A percentile compares a stretch with the other conserved stretches of the same genome.
These are phyloP conservation scores for Umbilicus rupestris DNA, from an alignment of 164 flowering plant genomes.

Conservation along the genomic window DNA sequence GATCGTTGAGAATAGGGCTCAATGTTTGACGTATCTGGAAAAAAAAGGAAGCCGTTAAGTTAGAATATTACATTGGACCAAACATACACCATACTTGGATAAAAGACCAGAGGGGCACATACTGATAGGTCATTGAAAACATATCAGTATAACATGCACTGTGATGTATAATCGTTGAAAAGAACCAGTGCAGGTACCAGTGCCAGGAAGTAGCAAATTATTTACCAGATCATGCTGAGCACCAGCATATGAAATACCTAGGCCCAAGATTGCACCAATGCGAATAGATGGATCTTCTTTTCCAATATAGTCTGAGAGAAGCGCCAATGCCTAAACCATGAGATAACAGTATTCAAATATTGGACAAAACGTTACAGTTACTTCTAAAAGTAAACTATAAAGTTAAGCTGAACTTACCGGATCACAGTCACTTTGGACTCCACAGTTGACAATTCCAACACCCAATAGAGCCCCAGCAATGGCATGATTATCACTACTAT, in stretches of 20 bases:
- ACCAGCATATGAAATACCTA: conserved; percentile 93
- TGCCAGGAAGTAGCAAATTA: not conserved
- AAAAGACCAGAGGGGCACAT: not conserved
- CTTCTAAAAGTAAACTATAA: not conserved
- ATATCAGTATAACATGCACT: not conserved
- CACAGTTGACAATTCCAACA: conserved; percentile 86
- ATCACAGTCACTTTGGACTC: conserved; percentile 81
- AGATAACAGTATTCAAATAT: not conserved
- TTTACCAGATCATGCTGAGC: conserved; percentile 73
- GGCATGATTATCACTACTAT: conserved; percentile 75
- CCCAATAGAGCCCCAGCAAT: conserved; percentile 87
- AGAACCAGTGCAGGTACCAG: not conserved
- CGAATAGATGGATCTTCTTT: conserved; percentile 78
- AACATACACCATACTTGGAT: not conserved
- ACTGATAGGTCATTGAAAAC: not conserved
- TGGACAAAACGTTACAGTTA: not conserved
- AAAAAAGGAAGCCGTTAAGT: not conserved
- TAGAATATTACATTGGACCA: not conserved
- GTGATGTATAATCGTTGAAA: not conserved
- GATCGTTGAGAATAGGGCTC: conserved; percentile 60
- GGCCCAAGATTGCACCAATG: conserved; percentile 95
- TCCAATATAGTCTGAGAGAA: conserved; percentile 55
- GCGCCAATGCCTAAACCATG: conserved; percentile 72
- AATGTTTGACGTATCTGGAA: conserved; percentile 51
- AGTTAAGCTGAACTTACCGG: conserved; percentile 50